These are phyloP conservation scores for Nicotiana obtusifolia DNA, from an alignment of 257 asterid species.

Conservation along the genomic window DNA sequence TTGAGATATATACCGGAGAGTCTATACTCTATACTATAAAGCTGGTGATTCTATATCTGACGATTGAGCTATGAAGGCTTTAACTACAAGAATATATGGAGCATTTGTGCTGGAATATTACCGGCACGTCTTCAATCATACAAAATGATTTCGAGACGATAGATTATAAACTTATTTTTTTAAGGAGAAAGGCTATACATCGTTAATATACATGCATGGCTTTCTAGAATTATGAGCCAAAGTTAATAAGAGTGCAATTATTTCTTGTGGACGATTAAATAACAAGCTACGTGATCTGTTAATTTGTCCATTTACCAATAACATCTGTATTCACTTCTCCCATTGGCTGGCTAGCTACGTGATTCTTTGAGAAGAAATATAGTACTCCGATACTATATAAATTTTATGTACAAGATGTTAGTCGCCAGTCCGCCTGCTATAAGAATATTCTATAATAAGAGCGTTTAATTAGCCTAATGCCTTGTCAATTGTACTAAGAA, in stretches of 20 bases:
- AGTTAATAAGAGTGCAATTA: background rate
- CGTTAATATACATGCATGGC: background rate
- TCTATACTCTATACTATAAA: background rate
- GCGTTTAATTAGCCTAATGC: background rate
- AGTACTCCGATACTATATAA: background rate
- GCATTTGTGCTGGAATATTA: background rate
- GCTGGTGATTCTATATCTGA: too few relatives aligned
- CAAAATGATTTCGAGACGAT: background rate
- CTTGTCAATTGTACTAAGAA: background rate
- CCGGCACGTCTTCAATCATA: background rate
- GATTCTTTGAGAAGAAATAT: background rate
- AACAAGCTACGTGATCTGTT: background rate
- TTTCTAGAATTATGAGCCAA: background rate
- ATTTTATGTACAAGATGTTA: background rate
- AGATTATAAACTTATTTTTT: too few relatives aligned
- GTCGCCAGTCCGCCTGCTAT: background rate
- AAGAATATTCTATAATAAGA: slow-evolving; percentile 2
- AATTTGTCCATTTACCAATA: background rate
- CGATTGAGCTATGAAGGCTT: too few relatives aligned
- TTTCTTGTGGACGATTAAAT: background rate
- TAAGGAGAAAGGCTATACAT: too few relatives aligned
- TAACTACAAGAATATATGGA: too few relatives aligned
- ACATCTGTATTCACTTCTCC: background rate
- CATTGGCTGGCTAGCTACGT: background rate
- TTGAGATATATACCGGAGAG: background rate